Evolutionary conservation across 2,329 filamentous ascomycete species (phyloP), one percentile per base, ranked within the genome.

Genomic region (Trichoderma sp.): DNA sequence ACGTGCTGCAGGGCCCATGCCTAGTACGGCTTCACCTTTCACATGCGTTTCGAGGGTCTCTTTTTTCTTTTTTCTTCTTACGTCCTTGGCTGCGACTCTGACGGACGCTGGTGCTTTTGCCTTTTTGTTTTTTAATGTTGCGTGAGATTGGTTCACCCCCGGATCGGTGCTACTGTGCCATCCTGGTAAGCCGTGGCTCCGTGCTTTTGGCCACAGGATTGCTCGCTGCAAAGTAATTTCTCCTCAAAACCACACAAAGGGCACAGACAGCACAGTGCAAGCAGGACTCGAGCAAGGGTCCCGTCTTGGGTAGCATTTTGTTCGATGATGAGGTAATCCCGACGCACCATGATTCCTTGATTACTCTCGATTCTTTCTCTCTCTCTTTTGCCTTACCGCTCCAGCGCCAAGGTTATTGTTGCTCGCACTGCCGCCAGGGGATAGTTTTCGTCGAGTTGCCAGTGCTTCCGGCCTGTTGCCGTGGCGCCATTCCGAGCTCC

Each of bases 91-190:
- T 51, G 43, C 43, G 43, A 51, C 43, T 51, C 43, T 51, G 43
- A 51, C 43, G 43, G n/a, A 51, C n/a, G 43, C 43, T 51, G 43
- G 43, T 24, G 43, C 43, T 51, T 47, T 18, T 21, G 4, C 43
- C n/a, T 21, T 21, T 51, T 39, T 39, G 3, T 39, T 3, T 39
- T 39, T 39, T 39, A 18, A 18, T 39, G 36, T 18, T 51, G 24
- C 51, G 51, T 28, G 51, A 56, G 24, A 58, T 58, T 60, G 28
- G n/a, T 21, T 32, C 56, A 64, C 26, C 61, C 53, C 62, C 43
- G 26, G 43, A n/a, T 65, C 62, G 62, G 62, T 65, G 62, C 30
- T 65, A 65, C 62, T 65, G 47, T 51, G 62, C 15, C 12, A 65
- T 51, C 62, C 62, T 51, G 43, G 62, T 65, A 43, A 34, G 56